Conservation (phyloP, 176 grass and related monocot species). For the barley (Hordeum vulgare) region DNA sequence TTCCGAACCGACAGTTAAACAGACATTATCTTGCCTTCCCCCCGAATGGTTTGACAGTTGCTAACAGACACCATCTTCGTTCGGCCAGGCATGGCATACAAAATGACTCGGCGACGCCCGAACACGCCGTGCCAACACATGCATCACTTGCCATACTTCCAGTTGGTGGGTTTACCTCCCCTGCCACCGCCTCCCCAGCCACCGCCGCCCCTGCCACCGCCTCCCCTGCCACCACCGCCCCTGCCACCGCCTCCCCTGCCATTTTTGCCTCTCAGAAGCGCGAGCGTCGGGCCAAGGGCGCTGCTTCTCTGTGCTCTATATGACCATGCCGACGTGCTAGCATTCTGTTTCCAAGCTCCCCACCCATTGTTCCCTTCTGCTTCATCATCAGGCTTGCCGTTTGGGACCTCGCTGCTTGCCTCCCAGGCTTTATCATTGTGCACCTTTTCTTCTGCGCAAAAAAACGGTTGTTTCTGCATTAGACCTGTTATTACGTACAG, state of each 20-base stretch:
- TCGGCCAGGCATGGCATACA: background rate
- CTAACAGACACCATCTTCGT: background rate
- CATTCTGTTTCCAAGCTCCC: conserved; percentile 47
- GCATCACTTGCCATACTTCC: background rate
- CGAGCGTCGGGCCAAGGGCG: conserved; percentile 73
- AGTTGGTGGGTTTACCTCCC: background rate
- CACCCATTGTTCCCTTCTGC: conserved; percentile 61
- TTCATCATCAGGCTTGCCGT: conserved; percentile 34
- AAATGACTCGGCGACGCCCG: background rate
- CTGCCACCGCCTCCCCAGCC: background rate
- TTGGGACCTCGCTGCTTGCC: conserved; percentile 9
- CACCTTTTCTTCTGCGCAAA: conserved; percentile 20
- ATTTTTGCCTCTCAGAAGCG: conserved; percentile 54
- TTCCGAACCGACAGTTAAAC: too few relatives aligned
- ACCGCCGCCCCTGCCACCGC: background rate
- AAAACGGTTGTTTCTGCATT: background rate
- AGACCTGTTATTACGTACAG: too few relatives aligned
- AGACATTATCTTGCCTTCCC: too few relatives aligned
- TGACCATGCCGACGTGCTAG: conserved; percentile 61
- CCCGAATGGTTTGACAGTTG: too few relatives aligned
- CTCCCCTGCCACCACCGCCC: too few relatives aligned
- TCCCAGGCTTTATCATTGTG: conserved; percentile 41
- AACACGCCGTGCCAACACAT: background rate
- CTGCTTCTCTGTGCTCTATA: conserved; percentile 63
- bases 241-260: background rate